phyloP scores from a whole-genome alignment of 2,329 filamentous ascomycete genomes.

The Rutstroemia sp. region DNA sequence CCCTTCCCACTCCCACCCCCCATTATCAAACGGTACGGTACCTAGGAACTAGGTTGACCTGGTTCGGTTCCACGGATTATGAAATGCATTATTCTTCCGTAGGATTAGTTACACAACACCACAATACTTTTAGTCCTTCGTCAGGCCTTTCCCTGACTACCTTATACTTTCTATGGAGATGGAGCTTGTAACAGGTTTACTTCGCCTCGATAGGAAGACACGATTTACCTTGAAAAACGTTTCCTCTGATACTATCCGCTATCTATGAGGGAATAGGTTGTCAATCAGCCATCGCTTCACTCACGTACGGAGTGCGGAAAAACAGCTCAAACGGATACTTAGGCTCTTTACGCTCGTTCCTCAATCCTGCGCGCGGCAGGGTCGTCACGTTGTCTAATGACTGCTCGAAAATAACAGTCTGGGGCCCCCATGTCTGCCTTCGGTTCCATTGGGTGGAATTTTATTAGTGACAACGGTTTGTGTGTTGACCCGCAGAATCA shows the following conservation, averaged over 20 bases:
- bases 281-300: too few species aligned
- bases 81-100: background rate
- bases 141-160: background rate
- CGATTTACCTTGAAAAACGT: background rate
- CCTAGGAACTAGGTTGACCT: background rate
- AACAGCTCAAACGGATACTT: background rate
- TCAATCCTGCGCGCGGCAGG: conserved; percentile 1
- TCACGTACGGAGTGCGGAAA: background rate
- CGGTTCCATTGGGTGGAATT: conserved; percentile 6
- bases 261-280: too few species aligned
- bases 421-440: conserved; percentile 1
- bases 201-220: background rate
- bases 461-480: conserved; percentile 10
- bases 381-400: conserved; percentile 8
- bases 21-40: background rate
- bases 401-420: conserved; percentile 4
- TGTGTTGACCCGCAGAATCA: conserved; percentile 14
- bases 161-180: background rate
- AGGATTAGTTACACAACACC: background rate
- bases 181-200: background rate
- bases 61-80: background rate
- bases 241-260: background rate
- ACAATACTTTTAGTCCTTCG: background rate
- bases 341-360: background rate
- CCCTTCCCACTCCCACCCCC: background rate